Percentiles rank a stretch among this genome's conserved stretches.
phyloP scores from a whole-genome alignment of 2,329 filamentous ascomycete species.

The Apiospora koreana region DNA sequence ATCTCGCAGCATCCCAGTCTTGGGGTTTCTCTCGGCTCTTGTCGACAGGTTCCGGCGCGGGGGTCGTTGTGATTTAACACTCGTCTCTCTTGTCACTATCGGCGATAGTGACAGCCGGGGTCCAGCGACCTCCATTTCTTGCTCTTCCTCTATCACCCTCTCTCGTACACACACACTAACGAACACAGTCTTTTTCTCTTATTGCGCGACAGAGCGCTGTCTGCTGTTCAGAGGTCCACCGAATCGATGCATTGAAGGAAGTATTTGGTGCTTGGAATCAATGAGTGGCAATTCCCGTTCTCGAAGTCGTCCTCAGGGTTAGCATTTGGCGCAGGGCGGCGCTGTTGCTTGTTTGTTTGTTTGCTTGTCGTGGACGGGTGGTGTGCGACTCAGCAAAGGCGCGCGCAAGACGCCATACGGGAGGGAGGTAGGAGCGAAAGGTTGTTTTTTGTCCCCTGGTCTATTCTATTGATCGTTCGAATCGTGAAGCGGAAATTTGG shows the following conservation, averaged over 20 bases:
- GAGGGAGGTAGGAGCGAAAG: not conserved
- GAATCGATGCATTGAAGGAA: constrained; percentile 5
- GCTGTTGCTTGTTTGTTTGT: constrained; percentile 10
- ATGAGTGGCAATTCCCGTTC: not conserved
- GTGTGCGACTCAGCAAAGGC: not conserved
- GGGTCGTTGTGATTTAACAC: constrained; percentile 20
- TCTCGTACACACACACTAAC: not conserved
- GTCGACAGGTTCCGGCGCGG: constrained; percentile 24
- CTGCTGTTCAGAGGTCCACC: not conserved
- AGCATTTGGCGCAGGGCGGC: constrained; percentile 1
- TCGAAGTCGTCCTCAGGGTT: not conserved
- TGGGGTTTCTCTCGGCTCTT: constrained; percentile 22
- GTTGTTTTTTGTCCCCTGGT: not conserved
- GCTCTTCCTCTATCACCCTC: not conserved
- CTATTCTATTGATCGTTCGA: constrained; percentile 1
- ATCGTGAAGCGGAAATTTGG: constrained; percentile 4
- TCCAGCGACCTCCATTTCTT: constrained; percentile 30
- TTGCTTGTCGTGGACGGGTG: constrained; percentile 2
- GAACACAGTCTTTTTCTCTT: constrained; percentile 1
- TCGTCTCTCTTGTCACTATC: constrained; percentile 22
- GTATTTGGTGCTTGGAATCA: not conserved
- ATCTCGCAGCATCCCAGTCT: constrained; percentile 21
- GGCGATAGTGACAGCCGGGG: constrained; percentile 25
- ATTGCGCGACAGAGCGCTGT: constrained; percentile 6
- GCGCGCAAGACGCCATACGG: not conserved